Conservation (phyloP, 2,329 filamentous ascomycete species). For the Penicillium digitatum region DNA sequence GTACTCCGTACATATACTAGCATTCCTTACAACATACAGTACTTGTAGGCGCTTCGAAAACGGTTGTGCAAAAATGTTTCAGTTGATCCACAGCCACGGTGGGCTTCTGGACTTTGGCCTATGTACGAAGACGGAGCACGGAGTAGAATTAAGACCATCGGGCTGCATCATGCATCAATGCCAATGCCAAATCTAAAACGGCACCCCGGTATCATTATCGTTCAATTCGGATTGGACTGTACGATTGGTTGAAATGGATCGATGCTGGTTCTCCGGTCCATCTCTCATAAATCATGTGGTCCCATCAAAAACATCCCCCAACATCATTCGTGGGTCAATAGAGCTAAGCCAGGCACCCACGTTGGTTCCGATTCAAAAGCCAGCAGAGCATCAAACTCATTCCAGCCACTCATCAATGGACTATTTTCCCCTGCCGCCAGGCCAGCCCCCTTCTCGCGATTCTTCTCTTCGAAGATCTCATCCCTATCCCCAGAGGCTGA, state of each 20-base stretch:
- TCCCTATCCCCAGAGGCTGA: conserved; percentile 1
- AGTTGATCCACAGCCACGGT: not conserved
- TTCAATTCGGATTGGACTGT: not conserved
- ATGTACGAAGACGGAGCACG: not conserved
- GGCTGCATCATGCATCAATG: conserved; percentile 13
- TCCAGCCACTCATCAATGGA: conserved; percentile 25
- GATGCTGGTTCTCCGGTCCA: not conserved
- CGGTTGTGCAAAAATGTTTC: conserved; percentile 19
- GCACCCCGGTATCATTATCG: not conserved
- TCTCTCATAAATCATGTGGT: not conserved
- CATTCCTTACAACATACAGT: too few species aligned
- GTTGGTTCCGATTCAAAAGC: conserved; percentile 26
- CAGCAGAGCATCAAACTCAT: conserved; percentile 38
- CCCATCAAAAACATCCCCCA: not conserved
- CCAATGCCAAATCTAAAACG: not conserved
- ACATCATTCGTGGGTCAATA: conserved; percentile 18
- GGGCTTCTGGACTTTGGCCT: not conserved
- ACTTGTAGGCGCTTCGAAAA: too few species aligned
- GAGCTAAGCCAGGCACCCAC: conserved; percentile 8
- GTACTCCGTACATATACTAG: too few species aligned
- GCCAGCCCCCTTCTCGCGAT: conserved; percentile 13
- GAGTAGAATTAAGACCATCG: too few species aligned
- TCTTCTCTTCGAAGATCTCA: conserved; percentile 12
- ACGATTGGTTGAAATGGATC: not conserved
- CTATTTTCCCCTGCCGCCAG: conserved; percentile 2